phyloP scores from a whole-genome alignment of 805 yeast genomes.

The Teunomyces stri region DNA sequence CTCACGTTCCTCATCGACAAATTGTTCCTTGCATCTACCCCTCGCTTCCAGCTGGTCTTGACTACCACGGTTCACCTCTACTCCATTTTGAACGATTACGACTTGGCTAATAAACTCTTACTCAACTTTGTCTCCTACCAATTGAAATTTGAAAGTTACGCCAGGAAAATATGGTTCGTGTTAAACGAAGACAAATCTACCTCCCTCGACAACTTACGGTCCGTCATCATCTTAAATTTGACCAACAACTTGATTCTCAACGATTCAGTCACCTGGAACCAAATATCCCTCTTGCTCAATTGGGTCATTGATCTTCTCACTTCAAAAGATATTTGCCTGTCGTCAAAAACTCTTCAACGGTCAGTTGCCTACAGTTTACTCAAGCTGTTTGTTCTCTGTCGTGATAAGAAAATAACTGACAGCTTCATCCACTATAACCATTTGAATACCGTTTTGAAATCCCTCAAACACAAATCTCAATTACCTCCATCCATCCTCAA shows the following conservation, averaged over 20 bases:
- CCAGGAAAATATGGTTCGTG: conserved; percentile 33
- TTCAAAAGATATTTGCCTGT: not conserved
- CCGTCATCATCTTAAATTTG: conserved; percentile 30
- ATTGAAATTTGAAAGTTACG: conserved; percentile 28
- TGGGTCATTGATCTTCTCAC: conserved; percentile 25
- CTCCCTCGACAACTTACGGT: conserved; percentile 22
- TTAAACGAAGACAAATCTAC: conserved; percentile 9
- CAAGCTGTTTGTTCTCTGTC: conserved; percentile 22
- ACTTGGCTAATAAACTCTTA: conserved; percentile 27
- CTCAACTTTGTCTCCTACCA: conserved; percentile 18
- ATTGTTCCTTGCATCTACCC: conserved; percentile 4
- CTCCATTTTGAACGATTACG: conserved; percentile 36
- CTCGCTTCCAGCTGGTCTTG: conserved; percentile 8
- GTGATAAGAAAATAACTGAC: conserved; percentile 15
- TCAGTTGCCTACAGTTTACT: conserved; percentile 21
- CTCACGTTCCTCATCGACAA: conserved; percentile 13
- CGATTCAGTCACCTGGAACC: conserved; percentile 23
- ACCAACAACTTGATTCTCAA: conserved; percentile 28
- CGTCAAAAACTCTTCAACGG: conserved; percentile 1
- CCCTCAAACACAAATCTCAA: not conserved
- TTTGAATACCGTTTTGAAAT: conserved; percentile 11
- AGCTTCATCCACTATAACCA: conserved; percentile 20
- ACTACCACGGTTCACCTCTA: conserved; percentile 28
- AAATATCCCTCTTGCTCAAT: conserved; percentile 20
- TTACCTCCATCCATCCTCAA: conserved; percentile 17